These are phyloP conservation scores for Achaetomiella virescens DNA, from an alignment of 495 filamentous ascomycete species.

Conservation along the genomic window DNA sequence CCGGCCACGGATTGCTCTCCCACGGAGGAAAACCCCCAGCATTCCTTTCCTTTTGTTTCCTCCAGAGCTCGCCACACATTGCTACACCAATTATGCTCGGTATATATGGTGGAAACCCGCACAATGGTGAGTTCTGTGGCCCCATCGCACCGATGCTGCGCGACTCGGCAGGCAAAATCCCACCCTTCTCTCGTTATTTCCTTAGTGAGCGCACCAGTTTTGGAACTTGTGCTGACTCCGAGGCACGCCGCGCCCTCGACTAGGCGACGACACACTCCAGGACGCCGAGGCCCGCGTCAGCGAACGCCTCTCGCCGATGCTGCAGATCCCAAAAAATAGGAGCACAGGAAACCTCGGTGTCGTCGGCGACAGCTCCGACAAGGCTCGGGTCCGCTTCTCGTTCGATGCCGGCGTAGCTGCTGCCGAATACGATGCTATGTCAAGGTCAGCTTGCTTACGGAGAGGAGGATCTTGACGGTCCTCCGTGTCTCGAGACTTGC, in stretches of 20 bases:
- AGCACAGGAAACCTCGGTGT: slow-evolving; percentile 57
- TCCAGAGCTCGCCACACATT: background rate
- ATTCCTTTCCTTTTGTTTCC: slow-evolving; percentile 7
- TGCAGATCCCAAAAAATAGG: slow-evolving; percentile 56
- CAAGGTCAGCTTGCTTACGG: slow-evolving; percentile 37
- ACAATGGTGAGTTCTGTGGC: slow-evolving; percentile 39
- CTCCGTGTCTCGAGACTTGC: background rate
- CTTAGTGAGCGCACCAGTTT: background rate
- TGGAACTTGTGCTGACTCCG: slow-evolving; percentile 20
- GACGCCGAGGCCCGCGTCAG: slow-evolving; percentile 31
- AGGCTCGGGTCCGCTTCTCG: slow-evolving; percentile 47
- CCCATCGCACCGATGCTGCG: background rate
- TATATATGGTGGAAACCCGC: slow-evolving; percentile 40
- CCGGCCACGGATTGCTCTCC: slow-evolving; percentile 3
- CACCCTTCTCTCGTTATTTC: background rate
- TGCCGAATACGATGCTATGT: slow-evolving; percentile 46
- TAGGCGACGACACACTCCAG: slow-evolving; percentile 40
- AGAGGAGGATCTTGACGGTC: background rate
- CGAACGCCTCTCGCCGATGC: slow-evolving; percentile 28
- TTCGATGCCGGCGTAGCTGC: slow-evolving; percentile 47
- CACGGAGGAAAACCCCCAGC: background rate
- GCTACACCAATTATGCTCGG: slow-evolving; percentile 42
- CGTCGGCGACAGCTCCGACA: slow-evolving; percentile 35
- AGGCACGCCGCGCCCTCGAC: slow-evolving; percentile 12
- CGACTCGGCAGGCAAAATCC: slow-evolving; percentile 2